Conservation (phyloP, 208 protist genomes). For the Leishmania gerbilli region DNA sequence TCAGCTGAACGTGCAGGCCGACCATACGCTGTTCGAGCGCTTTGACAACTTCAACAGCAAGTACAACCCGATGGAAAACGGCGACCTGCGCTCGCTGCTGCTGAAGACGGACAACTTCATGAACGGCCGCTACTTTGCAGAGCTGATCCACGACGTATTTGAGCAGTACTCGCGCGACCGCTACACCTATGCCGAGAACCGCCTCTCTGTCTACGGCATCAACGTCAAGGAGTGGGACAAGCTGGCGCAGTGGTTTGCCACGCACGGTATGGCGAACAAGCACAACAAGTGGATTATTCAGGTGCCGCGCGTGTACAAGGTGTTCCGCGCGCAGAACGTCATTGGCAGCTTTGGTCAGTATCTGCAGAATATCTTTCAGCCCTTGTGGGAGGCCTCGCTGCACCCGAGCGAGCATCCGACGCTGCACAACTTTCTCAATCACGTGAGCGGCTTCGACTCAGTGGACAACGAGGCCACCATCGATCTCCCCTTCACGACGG, state of each 20-base stretch:
- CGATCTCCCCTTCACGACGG: constrained; percentile 81
- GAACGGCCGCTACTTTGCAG: constrained; percentile 97
- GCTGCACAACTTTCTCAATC: constrained; percentile 96
- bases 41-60: constrained; percentile 99
- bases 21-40: constrained; percentile 96
- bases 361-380: constrained; percentile 98
- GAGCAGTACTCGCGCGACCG: constrained; percentile 94
- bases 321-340: constrained; percentile 89
- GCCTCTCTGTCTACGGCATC: constrained; percentile 93
- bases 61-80: constrained; percentile 97
- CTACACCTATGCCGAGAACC: constrained; percentile 96
- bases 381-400: constrained; percentile 98
- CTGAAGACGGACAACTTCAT: constrained; percentile 99
- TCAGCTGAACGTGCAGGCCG: constrained; percentile 96
- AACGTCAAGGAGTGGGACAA: constrained; percentile 96
- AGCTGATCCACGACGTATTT: constrained; percentile 96
- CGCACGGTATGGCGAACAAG: constrained; percentile 94
- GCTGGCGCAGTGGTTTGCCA: constrained; percentile 96
- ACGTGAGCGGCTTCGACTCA: constrained; percentile 98
- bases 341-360: constrained; percentile 96
- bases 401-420: constrained; percentile 95
- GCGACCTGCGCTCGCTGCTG: constrained; percentile 95
- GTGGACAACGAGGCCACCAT: constrained; percentile 99
- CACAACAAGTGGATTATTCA: constrained; percentile 99
- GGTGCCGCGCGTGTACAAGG: constrained; percentile 95